Conservation (phyloP, 2,329 filamentous ascomycete genomes). For the Geoglossum cookeanum region DNA sequence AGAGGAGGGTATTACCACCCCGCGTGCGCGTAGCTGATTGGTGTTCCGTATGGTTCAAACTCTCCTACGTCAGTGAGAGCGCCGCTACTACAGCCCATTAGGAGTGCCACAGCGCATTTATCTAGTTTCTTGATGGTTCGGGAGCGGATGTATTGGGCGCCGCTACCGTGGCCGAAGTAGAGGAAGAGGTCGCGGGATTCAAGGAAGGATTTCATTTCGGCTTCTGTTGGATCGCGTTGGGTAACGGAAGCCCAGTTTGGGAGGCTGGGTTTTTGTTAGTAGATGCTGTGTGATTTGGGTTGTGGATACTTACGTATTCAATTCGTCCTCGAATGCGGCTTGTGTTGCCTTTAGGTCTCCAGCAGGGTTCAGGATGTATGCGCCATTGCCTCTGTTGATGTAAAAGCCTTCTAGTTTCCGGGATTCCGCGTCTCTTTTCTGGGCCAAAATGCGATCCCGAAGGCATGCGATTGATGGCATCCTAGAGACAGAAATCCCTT, state of each 20-base stretch:
- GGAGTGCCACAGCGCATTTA: conserved; percentile 61
- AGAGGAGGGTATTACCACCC: conserved; percentile 28
- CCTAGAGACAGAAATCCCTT: conserved; percentile 60
- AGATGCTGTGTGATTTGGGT: background rate
- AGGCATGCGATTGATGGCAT: conserved; percentile 75
- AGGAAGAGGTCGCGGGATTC: conserved; percentile 52
- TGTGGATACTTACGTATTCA: conserved; percentile 26
- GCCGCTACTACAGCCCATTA: conserved; percentile 90
- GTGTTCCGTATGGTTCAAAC: conserved; percentile 80
- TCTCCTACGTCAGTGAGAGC: conserved; percentile 62
- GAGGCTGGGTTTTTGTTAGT: conserved; percentile 10
- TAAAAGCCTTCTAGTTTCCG: conserved; percentile 27
- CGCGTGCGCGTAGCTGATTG: conserved; percentile 80
- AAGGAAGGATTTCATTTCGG: conserved; percentile 54
- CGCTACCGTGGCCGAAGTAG: conserved; percentile 93
- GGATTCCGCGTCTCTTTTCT: conserved; percentile 6
- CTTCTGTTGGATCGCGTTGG: conserved; percentile 50
- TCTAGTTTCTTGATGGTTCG: conserved; percentile 63
- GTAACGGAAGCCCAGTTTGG: conserved; percentile 47
- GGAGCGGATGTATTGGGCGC: conserved; percentile 80
- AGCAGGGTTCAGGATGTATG: conserved; percentile 76
- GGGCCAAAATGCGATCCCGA: conserved; percentile 51
- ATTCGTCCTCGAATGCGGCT: conserved; percentile 46
- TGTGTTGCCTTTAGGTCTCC: conserved; percentile 70
- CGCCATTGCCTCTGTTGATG: conserved; percentile 26